A percentile compares a stretch with the other conserved stretches of the same genome.
Evolutionary conservation across 2,329 filamentous ascomycete genomes (phyloP).

Genomic region (Aspergillus pseudoviridinutans): DNA sequence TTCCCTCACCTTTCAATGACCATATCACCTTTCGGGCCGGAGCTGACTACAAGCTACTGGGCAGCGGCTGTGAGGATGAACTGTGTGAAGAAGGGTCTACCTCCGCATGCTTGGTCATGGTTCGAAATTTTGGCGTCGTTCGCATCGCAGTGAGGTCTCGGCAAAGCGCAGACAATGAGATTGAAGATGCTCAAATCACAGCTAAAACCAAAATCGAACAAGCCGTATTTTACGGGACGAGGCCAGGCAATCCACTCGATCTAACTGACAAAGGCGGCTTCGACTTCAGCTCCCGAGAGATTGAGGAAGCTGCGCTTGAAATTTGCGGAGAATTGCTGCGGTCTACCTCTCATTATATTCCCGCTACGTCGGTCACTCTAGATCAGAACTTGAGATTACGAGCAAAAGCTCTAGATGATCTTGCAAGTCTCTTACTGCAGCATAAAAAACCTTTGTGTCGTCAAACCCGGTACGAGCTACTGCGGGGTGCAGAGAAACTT

Average conservation of each 20-base stretch:
- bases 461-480: conserved; percentile 68
- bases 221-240: conserved; percentile 84
- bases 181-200: conserved; percentile 54
- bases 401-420: conserved; percentile 66
- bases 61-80: conserved; percentile 46
- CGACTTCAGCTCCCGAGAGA: conserved; percentile 64
- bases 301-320: conserved; percentile 70
- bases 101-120: conserved; percentile 50
- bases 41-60: conserved; percentile 48
- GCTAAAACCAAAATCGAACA: conserved; percentile 90
- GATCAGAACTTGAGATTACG: conserved; percentile 76
- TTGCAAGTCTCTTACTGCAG: conserved; percentile 67
- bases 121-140: conserved; percentile 56
- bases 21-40: conserved; percentile 69
- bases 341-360: conserved; percentile 71
- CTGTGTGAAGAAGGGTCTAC: conserved; percentile 37
- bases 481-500: conserved; percentile 91
- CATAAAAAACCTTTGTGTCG: conserved; percentile 62
- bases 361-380: conserved; percentile 68
- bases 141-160: conserved; percentile 46
- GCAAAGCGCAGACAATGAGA: conserved; percentile 44
- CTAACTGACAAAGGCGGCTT: conserved; percentile 67
- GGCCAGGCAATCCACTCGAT: conserved; percentile 80
- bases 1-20: conserved; percentile 75
- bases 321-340: conserved; percentile 79